phyloP scores from a whole-genome alignment of 345 rosid species.

The Eucalyptus sp. region DNA sequence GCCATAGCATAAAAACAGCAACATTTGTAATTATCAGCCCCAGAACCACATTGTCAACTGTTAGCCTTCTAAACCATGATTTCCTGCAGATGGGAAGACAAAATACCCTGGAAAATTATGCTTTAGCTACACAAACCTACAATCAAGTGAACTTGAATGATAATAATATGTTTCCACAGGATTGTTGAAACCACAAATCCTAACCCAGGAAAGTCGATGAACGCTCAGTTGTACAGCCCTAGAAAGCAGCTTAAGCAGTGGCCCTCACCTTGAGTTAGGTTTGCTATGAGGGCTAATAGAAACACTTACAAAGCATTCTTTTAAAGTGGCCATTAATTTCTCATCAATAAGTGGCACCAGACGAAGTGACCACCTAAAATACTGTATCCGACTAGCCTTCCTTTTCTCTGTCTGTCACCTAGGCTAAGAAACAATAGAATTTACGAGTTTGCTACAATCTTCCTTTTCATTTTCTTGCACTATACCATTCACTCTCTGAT shows the following conservation, averaged over 20 bases:
- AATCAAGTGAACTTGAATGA: accelerated
- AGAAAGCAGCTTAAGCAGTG: background rate
- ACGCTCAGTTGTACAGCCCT: background rate
- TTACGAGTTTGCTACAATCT: background rate
- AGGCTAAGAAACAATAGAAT: background rate
- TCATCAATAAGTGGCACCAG: background rate
- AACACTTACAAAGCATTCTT: background rate
- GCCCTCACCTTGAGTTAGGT: background rate
- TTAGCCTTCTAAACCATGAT: constrained; percentile 32
- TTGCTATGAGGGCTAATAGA: background rate
- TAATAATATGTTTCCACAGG: background rate
- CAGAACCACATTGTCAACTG: constrained; percentile 36
- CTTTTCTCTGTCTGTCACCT: background rate
- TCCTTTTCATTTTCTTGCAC: background rate
- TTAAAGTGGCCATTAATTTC: background rate
- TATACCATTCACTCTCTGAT: background rate
- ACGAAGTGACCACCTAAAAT: background rate
- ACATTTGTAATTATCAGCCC: constrained; percentile 58
- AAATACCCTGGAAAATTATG: too few species aligned
- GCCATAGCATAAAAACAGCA: constrained; percentile 69
- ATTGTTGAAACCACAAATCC: background rate
- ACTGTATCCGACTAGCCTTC: background rate
- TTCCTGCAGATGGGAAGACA: constrained; percentile 24
- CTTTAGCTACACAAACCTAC: accelerated
- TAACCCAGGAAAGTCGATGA: background rate